These are phyloP conservation scores for Phytomonas serpens DNA, from an alignment of 208 protist genomes.

Conservation along the genomic window DNA sequence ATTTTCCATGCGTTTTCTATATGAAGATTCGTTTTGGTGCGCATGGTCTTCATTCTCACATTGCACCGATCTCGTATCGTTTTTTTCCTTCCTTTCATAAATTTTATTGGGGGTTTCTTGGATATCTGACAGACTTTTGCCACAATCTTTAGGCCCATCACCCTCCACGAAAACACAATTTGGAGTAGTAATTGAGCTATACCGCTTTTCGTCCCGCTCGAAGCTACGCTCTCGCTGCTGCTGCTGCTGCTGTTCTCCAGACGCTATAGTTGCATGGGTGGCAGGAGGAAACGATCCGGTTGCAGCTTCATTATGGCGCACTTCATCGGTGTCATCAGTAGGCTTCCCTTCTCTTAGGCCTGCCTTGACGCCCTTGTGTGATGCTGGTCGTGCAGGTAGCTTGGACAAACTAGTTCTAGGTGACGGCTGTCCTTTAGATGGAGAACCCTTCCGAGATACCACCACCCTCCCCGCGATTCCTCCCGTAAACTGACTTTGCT, in stretches of 20 bases:
- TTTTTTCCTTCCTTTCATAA: constrained; percentile 11
- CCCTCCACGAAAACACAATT: neutral
- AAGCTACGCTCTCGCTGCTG: constrained; percentile 20
- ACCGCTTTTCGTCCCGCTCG: constrained; percentile 28
- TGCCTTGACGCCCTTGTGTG: neutral
- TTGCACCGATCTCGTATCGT: constrained; percentile 14
- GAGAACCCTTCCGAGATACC: neutral
- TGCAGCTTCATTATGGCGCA: too few species aligned
- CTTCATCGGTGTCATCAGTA: too few species aligned
- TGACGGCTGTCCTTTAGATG: neutral
- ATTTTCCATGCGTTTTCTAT: constrained; percentile 34
- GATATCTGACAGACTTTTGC: neutral
- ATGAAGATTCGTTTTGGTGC: constrained; percentile 16
- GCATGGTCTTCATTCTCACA: constrained; percentile 16
- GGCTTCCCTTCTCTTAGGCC: neutral
- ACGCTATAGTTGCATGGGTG: neutral
- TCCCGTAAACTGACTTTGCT: neutral
- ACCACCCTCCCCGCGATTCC: neutral
- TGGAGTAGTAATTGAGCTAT: constrained; percentile 16
- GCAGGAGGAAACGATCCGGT: too few species aligned
- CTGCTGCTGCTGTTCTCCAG: neutral
- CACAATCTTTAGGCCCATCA: neutral
- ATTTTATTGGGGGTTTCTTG: neutral
- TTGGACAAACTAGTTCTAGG: neutral
- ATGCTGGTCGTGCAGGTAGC: neutral